Evolutionary conservation across 1,139 yeast species (phyloP).

Genomic region (Geotrichum histeridarum): DNA sequence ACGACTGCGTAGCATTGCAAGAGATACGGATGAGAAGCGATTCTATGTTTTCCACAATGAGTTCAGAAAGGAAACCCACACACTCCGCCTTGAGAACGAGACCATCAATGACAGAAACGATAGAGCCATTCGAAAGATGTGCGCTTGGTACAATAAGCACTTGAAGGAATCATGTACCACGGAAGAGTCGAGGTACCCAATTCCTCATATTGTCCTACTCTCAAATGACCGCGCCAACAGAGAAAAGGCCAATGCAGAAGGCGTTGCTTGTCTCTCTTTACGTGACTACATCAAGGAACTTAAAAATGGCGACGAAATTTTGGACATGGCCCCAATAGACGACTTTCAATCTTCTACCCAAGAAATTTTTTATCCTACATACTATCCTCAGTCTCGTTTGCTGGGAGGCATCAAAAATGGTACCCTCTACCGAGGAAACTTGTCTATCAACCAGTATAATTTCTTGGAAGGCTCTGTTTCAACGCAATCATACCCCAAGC

Average conservation of each 20-base stretch:
- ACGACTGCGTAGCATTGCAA: constrained; percentile 70
- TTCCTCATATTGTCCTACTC: constrained; percentile 53
- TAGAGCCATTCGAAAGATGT: constrained; percentile 75
- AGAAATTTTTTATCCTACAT: constrained; percentile 67
- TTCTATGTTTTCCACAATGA: constrained; percentile 93
- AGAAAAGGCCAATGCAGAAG: constrained; percentile 51
- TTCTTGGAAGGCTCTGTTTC: constrained; percentile 81
- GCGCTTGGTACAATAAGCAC: constrained; percentile 69
- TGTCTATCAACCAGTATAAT: constrained; percentile 79
- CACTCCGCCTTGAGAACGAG: constrained; percentile 61
- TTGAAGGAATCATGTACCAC: constrained; percentile 37
- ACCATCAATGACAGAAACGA: constrained; percentile 87
- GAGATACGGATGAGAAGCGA: constrained; percentile 68
- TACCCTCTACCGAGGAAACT: constrained; percentile 76
- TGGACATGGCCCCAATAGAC: constrained; percentile 69
- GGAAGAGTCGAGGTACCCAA: constrained; percentile 29
- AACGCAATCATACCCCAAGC: constrained; percentile 70
- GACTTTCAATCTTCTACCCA: constrained; percentile 39
- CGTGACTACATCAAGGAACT: constrained; percentile 63
- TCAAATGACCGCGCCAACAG: constrained; percentile 75
- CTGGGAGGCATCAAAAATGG: constrained; percentile 90
- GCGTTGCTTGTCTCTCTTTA: constrained; percentile 53
- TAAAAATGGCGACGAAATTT: constrained; percentile 69
- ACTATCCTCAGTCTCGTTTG: constrained; percentile 72
- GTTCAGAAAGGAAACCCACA: constrained; percentile 67